Conservation (phyloP, 1,284 basidiomycete species). For the Takashimella koratensis region DNA sequence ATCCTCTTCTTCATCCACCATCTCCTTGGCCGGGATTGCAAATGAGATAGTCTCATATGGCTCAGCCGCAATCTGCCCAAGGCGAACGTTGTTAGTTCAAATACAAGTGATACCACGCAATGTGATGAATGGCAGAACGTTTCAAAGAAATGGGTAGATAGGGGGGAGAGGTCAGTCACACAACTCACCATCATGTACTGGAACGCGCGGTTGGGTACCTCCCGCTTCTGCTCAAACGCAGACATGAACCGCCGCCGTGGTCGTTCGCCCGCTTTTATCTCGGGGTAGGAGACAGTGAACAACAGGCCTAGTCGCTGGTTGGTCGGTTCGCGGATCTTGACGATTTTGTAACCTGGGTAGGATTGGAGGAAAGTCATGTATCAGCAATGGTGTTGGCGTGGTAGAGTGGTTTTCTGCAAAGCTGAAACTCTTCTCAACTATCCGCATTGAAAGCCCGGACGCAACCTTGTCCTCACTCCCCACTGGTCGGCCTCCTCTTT, state of each 20-base stretch:
- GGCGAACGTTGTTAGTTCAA: slow-evolving; percentile 7
- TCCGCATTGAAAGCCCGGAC: too few species aligned
- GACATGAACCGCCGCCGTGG: slow-evolving; percentile 95
- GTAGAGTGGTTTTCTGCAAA: too few species aligned
- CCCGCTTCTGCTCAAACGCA: slow-evolving; percentile 95
- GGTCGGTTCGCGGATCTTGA: slow-evolving; percentile 53
- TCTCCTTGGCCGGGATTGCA: slow-evolving; percentile 94
- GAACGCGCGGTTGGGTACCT: slow-evolving; percentile 90
- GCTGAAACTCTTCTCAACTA: too few species aligned
- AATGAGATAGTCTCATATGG: slow-evolving; percentile 99
- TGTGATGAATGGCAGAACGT: too few species aligned
- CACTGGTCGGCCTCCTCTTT: too few species aligned
- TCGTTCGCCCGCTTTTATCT: slow-evolving; percentile 80
- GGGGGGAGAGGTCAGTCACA: not conserved
- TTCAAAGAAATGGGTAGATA: not conserved
- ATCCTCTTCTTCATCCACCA: slow-evolving; percentile 74
- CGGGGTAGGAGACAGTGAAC: slow-evolving; percentile 93
- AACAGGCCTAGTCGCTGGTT: slow-evolving; percentile 71
- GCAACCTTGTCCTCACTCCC: too few species aligned
- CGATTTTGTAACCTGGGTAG: slow-evolving; percentile 49
- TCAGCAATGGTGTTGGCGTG: too few species aligned
- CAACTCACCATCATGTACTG: slow-evolving; percentile 89
- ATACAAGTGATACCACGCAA: not conserved
- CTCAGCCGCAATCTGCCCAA: slow-evolving; percentile 85
- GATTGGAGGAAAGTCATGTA: too few species aligned